phyloP scores from a whole-genome alignment of 352 stramenopile genomes.

The Thraustochytrium striatum region DNA sequence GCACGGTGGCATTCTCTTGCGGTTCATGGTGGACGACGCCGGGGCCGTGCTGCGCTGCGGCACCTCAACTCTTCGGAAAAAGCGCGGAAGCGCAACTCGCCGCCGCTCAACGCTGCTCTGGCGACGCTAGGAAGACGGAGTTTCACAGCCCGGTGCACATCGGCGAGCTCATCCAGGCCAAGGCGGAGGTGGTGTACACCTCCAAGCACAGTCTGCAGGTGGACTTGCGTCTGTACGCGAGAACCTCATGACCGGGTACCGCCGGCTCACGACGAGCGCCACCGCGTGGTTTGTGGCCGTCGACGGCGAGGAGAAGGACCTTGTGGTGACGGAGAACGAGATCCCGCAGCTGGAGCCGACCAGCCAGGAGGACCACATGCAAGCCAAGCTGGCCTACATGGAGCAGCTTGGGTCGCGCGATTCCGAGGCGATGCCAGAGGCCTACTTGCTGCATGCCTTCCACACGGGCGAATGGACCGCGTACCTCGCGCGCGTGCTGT shows the following conservation, averaged over 20 bases:
- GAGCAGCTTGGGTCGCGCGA: not conserved
- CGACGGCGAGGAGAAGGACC: not conserved
- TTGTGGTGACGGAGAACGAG: not conserved
- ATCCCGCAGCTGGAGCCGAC: not conserved
- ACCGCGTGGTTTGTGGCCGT: conserved; percentile 10
- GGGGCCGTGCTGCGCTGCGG: not conserved
- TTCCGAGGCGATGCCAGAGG: not conserved
- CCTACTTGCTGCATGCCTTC: not conserved
- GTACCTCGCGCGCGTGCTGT: conserved; percentile 1
- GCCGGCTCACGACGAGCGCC: not conserved
- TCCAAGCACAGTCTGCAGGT: conserved; percentile 1
- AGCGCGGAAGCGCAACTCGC: not conserved
- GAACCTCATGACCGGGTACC: not conserved
- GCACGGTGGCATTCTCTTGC: no score
- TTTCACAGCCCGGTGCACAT: conserved; percentile 20
- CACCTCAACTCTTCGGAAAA: conserved; percentile 36
- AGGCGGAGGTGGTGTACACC: not conserved
- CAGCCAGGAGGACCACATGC: not conserved
- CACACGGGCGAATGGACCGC: conserved; percentile 12
- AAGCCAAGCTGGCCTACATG: not conserved
- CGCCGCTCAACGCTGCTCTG: conserved; percentile 2
- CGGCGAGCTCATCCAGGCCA: not conserved
- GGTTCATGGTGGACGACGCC: conserved; percentile 6
- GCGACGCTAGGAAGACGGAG: conserved; percentile 11
- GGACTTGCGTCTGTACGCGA: conserved; percentile 7